Base-by-base conservation (phyloP, 257 asterid species). In the Voacanga thouarsii region DNA sequence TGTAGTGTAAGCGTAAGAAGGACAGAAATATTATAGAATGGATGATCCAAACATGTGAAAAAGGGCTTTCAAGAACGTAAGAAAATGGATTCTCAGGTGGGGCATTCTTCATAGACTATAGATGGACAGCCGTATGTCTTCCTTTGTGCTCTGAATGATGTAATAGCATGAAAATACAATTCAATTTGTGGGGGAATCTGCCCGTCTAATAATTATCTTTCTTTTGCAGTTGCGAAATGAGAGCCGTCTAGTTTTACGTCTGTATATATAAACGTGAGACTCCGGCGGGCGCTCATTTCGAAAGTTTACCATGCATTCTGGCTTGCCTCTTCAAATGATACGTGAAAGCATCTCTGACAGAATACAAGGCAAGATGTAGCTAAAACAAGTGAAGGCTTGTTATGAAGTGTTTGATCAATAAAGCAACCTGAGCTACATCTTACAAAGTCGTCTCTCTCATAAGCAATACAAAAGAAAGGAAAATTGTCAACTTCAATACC, bases 381-480 rank as follows among this genome's bases (percentile, higher is more conserved):
- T 21, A 26, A 63, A 28, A 63, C 43, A 63, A 63, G 69, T 63
- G 28, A 11, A 26, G 28, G 69, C 49, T 7, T 51, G 1, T 1
- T 37, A 59, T 41, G 11, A 49, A 49, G 37, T 33, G 37, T 33
- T 33, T 33, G 37, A 33, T 33, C 37, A 65, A 15, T 21, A 41
- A 66, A 45, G 51, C 50, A 41, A 67, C 51, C 30, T 21, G 30
- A 19, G 72, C 28, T 21, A 39, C n/a, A 50, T 28, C 16, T 67
- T 51, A 67, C 80, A 51, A 77, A 26, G 67, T 53, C 33, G 39
- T 51, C 72, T 61, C 73, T 60, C 53, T 63, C 37, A 87, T 80
- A 83, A 88, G 44, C 82, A 88, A 70, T 64, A 80, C 61, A 12
- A 59, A 82, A 79, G 76, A 79, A 67, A 87, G 84, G 79, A 86